Evolutionary conservation across 2,329 filamentous ascomycete species (phyloP), one percentile per base, ranked within the genome.

Genomic region (Apiospora kogelbergensis): DNA sequence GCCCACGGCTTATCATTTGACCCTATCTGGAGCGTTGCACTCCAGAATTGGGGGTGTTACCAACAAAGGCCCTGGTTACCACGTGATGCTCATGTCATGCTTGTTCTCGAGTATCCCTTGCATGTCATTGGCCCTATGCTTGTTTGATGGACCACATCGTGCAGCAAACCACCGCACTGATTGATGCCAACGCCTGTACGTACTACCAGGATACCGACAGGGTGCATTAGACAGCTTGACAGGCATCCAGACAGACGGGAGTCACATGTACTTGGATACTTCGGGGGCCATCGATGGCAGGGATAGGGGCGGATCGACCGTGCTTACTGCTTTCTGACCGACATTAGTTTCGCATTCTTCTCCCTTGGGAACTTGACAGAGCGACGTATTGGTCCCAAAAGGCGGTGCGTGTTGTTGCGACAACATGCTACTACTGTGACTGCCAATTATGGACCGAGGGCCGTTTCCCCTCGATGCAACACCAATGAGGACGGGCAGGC

Each of bases 341-440:
- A 60, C 53, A 60, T 60, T 60, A 60, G 53, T 60, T 20, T 37
- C 53, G 53, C 53, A 60, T 60, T 60, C 53, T 11, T 60, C 30
- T 57, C 48, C 48, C 48, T 57, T 20, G 24, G 13, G 13, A n/a
- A 4, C 40, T 42, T 42, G 40, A 9, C 17, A 53, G 46, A 15
- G 24, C 2, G 40, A 11, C 40, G 17, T 11, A 17, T 30, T 17
- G 48, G 20, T 20, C 30, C 10, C 10, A 37, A 60, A 60, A 37
- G 53, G 33, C 53, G 48, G 48, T 26, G 48, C 48, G 26, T 6
- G n/a, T 46, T 22, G 26, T 57, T 57, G 48, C 48, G 48, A 57
- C 48, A 57, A 57, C 15, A 57, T 33, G 48, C 20, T 20, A 30
- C 26, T 20, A 30, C 48, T 15, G 10, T 42, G 13, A 33, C 26